Evolutionary conservation across 2,329 filamentous ascomycete genomes (phyloP).

Genomic region (Verticillium tricorpus): DNA sequence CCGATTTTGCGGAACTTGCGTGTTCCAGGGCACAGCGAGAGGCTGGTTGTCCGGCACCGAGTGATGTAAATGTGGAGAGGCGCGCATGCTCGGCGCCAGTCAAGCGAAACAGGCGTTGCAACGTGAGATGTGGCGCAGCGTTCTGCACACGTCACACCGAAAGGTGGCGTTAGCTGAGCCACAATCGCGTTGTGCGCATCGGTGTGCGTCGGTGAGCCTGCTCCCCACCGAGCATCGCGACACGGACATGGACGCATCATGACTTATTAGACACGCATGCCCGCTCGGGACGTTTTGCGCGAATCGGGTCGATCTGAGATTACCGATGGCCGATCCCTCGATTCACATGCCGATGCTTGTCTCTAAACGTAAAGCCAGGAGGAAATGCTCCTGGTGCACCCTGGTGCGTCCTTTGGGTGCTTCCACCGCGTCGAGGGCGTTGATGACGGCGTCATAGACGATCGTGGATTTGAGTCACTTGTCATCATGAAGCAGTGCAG

Average conservation of each 20-base stretch:
- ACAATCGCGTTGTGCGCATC: too few species aligned
- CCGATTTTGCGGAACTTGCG: neutral
- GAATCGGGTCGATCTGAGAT: neutral
- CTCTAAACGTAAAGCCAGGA: neutral
- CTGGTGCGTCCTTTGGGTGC: neutral
- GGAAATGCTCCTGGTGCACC: neutral
- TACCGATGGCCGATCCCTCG: neutral
- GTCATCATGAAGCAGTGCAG: neutral
- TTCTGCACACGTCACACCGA: neutral
- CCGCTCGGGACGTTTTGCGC: neutral
- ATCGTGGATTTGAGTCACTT: neutral
- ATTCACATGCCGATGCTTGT: neutral
- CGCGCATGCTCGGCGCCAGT: neutral
- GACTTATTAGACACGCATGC: neutral
- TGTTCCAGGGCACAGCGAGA: neutral
- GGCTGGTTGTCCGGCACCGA: neutral
- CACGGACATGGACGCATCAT: neutral
- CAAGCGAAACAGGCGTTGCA: too few species aligned
- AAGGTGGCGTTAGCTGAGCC: too few species aligned
- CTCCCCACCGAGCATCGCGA: too few species aligned
- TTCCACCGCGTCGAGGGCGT: conserved; percentile 6
- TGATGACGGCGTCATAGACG: conserved; percentile 14
- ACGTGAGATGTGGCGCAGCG: too few species aligned
- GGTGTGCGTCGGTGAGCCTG: neutral
- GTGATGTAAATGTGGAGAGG: conserved; percentile 6